phyloP scores from a whole-genome alignment of 768 basidiomycete species.

The Krasilnikovozyma curviuscula region DNA sequence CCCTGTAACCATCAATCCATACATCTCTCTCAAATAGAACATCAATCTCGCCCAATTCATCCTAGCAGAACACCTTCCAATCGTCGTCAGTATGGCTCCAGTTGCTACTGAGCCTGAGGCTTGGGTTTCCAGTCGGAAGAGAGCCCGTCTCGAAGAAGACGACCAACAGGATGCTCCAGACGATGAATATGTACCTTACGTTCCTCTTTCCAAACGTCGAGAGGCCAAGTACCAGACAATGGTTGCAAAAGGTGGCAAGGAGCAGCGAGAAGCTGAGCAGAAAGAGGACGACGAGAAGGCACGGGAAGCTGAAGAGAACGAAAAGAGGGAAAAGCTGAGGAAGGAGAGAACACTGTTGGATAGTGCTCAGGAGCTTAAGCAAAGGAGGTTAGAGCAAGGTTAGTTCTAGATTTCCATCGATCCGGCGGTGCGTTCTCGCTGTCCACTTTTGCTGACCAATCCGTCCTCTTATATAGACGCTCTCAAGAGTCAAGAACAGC shows the following conservation, averaged over 20 bases:
- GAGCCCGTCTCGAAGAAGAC: no score
- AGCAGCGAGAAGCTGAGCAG: constrained; percentile 31
- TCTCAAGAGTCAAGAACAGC: constrained; percentile 69
- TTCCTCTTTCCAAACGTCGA: constrained; percentile 6
- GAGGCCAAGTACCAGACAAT: constrained; percentile 6
- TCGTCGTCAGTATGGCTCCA: no score
- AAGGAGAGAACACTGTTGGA: constrained; percentile 71
- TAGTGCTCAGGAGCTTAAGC: constrained; percentile 90
- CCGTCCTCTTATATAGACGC: constrained; percentile 39
- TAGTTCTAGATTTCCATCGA: constrained; percentile 10
- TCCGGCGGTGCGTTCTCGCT: not conserved
- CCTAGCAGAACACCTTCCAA: no score
- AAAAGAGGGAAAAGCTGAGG: constrained; percentile 48
- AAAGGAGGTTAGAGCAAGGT: constrained; percentile 65
- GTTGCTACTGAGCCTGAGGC: no score
- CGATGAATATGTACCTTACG: constrained; percentile 9
- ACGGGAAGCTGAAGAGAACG: constrained; percentile 60
- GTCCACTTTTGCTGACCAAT: not conserved
- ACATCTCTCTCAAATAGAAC: no score
- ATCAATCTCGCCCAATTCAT: no score
- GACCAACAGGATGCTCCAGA: no score
- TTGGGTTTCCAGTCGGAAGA: no score
- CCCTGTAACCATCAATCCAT: no score
- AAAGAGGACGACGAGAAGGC: constrained; percentile 39
- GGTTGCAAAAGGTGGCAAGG: constrained; percentile 28